These are phyloP conservation scores for Eragrostis curvula DNA, from an alignment of 176 grass and related monocot species.

Conservation along the genomic window DNA sequence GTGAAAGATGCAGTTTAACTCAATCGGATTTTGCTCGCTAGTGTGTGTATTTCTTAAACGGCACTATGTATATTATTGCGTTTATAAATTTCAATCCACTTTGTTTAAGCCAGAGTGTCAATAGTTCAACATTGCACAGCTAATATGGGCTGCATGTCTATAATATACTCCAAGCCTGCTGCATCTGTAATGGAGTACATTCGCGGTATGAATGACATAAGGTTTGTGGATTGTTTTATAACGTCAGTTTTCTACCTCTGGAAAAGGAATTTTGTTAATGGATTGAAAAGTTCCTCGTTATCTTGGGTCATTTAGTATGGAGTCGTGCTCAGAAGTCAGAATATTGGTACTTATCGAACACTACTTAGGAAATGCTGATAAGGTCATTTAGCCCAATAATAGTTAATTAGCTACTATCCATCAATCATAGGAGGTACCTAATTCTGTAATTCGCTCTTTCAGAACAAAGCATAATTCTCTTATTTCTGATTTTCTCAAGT, in stretches of 20 bases:
- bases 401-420: neutral
- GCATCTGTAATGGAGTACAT: neutral
- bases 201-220: neutral
- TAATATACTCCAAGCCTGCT: neutral
- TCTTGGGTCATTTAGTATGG: slow-evolving; percentile 3
- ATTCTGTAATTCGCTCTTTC: neutral
- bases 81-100: neutral
- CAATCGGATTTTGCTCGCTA: neutral
- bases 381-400: neutral
- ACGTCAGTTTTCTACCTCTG: no score
- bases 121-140: slow-evolving; percentile 15
- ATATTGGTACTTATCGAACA: slow-evolving; percentile 1
- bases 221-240: neutral
- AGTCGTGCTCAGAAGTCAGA: neutral
- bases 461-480: neutral
- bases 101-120: neutral
- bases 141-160: neutral
- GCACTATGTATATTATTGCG: neutral
- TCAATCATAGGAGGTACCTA: neutral
- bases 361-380: neutral
- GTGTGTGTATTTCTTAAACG: neutral
- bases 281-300: neutral
- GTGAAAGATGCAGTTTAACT: slow-evolving; percentile 1
- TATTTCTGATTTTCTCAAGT: no score
- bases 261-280: neutral